Evolutionary conservation across 768 basidiomycete species (phyloP).

Genomic region (Lepiota subincarnata): DNA sequence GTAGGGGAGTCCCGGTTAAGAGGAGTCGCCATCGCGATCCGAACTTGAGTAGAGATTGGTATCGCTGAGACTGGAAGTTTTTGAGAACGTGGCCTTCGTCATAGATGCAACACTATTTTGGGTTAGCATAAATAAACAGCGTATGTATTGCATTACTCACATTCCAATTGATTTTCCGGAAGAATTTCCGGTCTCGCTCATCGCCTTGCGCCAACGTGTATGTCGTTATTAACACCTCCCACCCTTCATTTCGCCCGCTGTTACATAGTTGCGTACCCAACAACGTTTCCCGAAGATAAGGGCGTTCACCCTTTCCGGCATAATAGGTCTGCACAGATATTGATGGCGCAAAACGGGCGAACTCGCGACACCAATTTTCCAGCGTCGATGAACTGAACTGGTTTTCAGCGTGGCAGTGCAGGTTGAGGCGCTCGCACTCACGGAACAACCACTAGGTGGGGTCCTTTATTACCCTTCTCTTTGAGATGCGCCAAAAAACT

Average conservation of each 20-base stretch:
- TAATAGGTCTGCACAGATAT: conserved; percentile 91
- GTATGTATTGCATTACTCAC: conserved; percentile 46
- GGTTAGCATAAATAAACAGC: conserved; percentile 7
- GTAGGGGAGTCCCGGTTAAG: conserved; percentile 93
- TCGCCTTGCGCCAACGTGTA: conserved; percentile 93
- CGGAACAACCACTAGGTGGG: conserved; percentile 95
- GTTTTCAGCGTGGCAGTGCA: conserved; percentile 10
- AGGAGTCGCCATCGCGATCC: conserved; percentile 87
- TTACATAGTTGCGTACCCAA: conserved; percentile 50
- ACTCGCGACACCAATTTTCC: conserved; percentile 99
- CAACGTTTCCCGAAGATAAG: conserved; percentile 67
- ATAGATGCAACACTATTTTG: conserved; percentile 77
- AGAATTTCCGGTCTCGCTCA: conserved; percentile 88
- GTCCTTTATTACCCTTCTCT: conserved; percentile 72
- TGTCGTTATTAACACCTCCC: conserved; percentile 95
- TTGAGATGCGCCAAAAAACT: conserved; percentile 90
- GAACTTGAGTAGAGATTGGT: conserved; percentile 82
- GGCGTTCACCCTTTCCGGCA: conserved; percentile 85
- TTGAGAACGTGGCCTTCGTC: conserved; percentile 98
- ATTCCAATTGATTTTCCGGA: conserved; percentile 88
- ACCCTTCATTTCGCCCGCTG: conserved; percentile 52
- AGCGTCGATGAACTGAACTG: conserved; percentile 79
- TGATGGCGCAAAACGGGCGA: conserved; percentile 82
- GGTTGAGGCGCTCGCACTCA: conserved; percentile 38
- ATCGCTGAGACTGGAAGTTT: conserved; percentile 97